Evolutionary conservation across 257 asterid genomes (phyloP).

Genomic region (Lithospermum erythrorhizon): DNA sequence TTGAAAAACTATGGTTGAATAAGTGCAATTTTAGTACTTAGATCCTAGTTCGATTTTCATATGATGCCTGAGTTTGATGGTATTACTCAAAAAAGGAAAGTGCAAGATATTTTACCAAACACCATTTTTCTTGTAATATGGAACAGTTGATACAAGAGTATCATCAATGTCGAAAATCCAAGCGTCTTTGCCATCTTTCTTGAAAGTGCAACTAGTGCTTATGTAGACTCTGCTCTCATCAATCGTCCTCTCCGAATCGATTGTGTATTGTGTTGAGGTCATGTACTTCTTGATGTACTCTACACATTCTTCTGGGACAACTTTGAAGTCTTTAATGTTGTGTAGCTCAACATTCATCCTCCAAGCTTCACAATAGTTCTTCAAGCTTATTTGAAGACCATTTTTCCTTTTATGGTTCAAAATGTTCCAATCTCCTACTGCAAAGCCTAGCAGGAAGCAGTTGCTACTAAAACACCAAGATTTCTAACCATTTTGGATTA

Average conservation of each 20-base stretch:
- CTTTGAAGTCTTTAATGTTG: constrained; percentile 33
- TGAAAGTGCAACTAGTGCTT: constrained; percentile 26
- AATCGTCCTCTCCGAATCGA: constrained; percentile 36
- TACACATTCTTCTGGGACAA: constrained; percentile 56
- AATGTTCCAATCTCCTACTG: constrained; percentile 49
- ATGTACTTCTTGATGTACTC: constrained; percentile 39
- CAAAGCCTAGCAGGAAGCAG: constrained; percentile 16
- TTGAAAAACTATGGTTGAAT: background rate
- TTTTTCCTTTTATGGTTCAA: constrained; percentile 22
- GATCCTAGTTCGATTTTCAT: too few relatives aligned
- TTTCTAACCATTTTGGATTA: constrained; percentile 19
- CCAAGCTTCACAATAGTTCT: constrained; percentile 59
- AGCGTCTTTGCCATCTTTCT: constrained; percentile 41
- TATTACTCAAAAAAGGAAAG: too few relatives aligned
- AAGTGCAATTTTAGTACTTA: too few relatives aligned
- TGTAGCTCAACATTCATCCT: constrained; percentile 56
- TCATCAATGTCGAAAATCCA: constrained; percentile 61
- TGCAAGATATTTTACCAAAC: constrained; percentile 27
- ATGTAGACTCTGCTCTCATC: constrained; percentile 37
- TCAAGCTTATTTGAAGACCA: constrained; percentile 37
- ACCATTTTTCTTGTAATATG: constrained; percentile 46
- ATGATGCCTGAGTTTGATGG: too few relatives aligned
- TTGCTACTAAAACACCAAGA: constrained; percentile 11
- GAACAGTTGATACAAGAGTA: constrained; percentile 47
- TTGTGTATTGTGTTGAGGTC: constrained; percentile 51